Conservation (phyloP, 108 stramenopile genomes). For the Cyclotella cryptica region DNA sequence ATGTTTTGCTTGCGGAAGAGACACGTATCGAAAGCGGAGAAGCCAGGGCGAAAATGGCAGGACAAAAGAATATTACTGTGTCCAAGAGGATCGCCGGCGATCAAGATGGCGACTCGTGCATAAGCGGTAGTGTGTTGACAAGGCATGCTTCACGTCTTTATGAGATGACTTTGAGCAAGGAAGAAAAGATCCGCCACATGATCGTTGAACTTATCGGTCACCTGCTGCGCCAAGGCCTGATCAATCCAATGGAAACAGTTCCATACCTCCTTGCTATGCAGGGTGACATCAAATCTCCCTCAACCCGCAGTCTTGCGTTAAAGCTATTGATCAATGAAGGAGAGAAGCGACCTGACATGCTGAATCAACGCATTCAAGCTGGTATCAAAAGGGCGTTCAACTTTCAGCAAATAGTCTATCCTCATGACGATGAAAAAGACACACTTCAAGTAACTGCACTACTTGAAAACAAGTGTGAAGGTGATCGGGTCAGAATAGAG, state of each 20-base stretch:
- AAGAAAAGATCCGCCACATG: constrained; percentile 66
- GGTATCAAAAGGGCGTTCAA: constrained; percentile 77
- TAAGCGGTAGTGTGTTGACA: constrained; percentile 83
- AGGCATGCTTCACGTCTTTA: constrained; percentile 78
- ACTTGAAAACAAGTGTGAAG: constrained; percentile 48
- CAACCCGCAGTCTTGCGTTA: constrained; percentile 74
- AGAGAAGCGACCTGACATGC: constrained; percentile 88
- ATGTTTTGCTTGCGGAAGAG: constrained; percentile 83
- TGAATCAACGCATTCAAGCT: constrained; percentile 80
- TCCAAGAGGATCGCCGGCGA: constrained; percentile 87
- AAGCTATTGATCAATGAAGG: constrained; percentile 79
- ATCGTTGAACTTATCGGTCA: constrained; percentile 80
- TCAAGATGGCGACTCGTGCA: constrained; percentile 87
- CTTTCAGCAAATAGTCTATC: constrained; percentile 77
- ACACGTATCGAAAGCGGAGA: constrained; percentile 81
- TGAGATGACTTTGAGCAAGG: constrained; percentile 66
- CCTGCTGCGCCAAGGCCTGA: constrained; percentile 89
- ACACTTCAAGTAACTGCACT: constrained; percentile 61
- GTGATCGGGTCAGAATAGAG: constrained; percentile 50
- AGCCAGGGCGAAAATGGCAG: constrained; percentile 79
- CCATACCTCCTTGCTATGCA: constrained; percentile 87
- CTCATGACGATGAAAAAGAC: constrained; percentile 42
- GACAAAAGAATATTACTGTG: constrained; percentile 66
- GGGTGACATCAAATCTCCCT: constrained; percentile 80
- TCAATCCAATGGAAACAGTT: constrained; percentile 89